A percentile compares a stretch with the other conserved stretches of the same genome.
Conservation (phyloP, 208 protist species). For the Entamoeba dispar region DNA sequence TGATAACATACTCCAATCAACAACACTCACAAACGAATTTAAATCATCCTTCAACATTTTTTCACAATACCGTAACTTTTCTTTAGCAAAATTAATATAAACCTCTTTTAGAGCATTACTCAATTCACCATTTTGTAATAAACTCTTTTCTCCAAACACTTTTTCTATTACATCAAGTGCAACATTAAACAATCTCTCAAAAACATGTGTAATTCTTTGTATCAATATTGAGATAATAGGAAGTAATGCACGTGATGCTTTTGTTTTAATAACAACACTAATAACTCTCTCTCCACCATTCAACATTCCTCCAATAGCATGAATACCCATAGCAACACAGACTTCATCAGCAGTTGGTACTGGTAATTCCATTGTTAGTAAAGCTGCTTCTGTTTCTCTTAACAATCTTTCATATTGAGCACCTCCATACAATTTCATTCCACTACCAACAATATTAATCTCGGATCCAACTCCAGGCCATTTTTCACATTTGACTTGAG, state of each 20-base stretch:
- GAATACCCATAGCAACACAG: neutral
- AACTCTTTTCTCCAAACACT: neutral
- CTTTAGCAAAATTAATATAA: neutral
- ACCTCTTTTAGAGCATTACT: neutral
- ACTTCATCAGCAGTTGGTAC: neutral
- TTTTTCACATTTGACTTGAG: neutral
- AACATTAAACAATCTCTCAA: neutral
- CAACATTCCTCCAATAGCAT: neutral
- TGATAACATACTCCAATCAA: neutral
- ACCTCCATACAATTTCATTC: neutral
- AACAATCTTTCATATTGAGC: neutral
- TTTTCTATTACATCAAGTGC: neutral
- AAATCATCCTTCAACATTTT: neutral
- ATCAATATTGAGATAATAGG: neutral
- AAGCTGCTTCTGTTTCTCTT: neutral
- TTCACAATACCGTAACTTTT: neutral
- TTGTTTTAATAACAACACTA: neutral
- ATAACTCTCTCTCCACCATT: neutral
- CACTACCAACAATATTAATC: neutral
- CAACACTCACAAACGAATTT: neutral
- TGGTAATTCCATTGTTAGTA: neutral
- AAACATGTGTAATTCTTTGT: neutral
- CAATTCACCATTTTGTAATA: neutral
- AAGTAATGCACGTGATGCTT: neutral
- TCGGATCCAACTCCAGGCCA: neutral